A percentile compares a stretch with the other conserved stretches of the same genome.
Evolutionary conservation across 78 protist genomes (phyloP).

Genomic region (Dictyostelium citrinum): DNA sequence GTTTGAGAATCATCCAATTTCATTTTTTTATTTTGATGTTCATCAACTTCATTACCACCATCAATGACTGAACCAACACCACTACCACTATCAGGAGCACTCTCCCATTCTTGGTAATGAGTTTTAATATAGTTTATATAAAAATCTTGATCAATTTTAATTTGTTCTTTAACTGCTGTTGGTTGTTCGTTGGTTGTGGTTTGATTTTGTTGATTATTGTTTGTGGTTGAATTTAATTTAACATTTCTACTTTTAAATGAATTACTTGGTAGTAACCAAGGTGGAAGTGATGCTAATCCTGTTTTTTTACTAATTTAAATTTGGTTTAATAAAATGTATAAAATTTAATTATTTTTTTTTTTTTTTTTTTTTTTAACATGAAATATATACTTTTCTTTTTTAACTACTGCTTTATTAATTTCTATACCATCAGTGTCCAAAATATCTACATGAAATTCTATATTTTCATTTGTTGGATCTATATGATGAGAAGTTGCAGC

Average conservation of each 20-base stretch:
- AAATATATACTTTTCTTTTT: conserved; percentile 41
- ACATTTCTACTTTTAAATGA: neutral
- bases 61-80: neutral
- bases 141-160: neutral
- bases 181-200: neutral
- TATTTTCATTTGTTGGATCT: neutral
- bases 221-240: neutral
- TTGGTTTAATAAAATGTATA: neutral
- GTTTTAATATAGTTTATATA: conserved; percentile 19
- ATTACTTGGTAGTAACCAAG: conserved; percentile 53
- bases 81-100: neutral
- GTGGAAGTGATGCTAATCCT: conserved; percentile 60
- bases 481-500: neutral
- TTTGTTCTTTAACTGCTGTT: neutral
- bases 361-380: too few relatives aligned
- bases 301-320: conserved; percentile 51
- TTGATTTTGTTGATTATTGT: neutral
- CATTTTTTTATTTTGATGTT: neutral
- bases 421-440: conserved; percentile 47
- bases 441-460: conserved; percentile 30
- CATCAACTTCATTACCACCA: neutral
- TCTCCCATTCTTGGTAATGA: conserved; percentile 35
- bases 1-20: conserved; percentile 17
- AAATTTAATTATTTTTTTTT: neutral
- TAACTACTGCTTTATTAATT: conserved; percentile 1